Evolutionary conservation across 2,329 filamentous ascomycete genomes (phyloP), one percentile per base, ranked within the genome.

Genomic region (Penicillium verrucosum): DNA sequence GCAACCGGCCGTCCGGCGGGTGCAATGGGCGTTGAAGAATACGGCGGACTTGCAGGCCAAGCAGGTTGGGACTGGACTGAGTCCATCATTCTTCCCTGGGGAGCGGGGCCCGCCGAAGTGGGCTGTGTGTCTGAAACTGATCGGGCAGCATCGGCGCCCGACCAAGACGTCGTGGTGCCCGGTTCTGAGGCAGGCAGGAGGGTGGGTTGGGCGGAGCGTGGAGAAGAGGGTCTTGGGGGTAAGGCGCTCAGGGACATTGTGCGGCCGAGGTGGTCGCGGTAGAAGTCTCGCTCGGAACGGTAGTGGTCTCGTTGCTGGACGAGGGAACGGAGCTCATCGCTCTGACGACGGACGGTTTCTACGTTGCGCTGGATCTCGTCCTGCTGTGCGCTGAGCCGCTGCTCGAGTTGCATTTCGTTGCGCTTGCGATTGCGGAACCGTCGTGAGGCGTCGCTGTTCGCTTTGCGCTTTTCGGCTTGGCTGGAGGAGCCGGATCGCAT

Each of bases 371-470:
- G 70, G 23, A 75, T 70, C 53, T 76, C 70, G 1, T 77, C 73
- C 47, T 73, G 69, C 48, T 75, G 70, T 12, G 69, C 65, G 9
- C 62, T 65, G 25, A 77, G 65, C 16, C 70, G 73, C 58, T 74
- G 70, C 56, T 73, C 70, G 54, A 76, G 69, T 56, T 74, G 73
- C 58, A 70, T 62, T 52, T 77, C 74, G 23, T 72, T 74, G 41
- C 74, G 70, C 56, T 77, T 77, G 29, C 74, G 70, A 41, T 76
- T 73, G 36, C 75, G 72, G 57, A 77, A 77, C 23, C 75, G 62
- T 45, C 73, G 66, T 2, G 75, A 77, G 2, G 75, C 75, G 51
- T 73, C 70, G 49, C 75, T 77, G 63, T 77, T 77, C 3, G 75
- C 75, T 58, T 72, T 73, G 9, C 75, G 70, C 58, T 76, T 77